Base-by-base conservation (phyloP, 305 asterid genomes). In the Caryopteris hybrid region DNA sequence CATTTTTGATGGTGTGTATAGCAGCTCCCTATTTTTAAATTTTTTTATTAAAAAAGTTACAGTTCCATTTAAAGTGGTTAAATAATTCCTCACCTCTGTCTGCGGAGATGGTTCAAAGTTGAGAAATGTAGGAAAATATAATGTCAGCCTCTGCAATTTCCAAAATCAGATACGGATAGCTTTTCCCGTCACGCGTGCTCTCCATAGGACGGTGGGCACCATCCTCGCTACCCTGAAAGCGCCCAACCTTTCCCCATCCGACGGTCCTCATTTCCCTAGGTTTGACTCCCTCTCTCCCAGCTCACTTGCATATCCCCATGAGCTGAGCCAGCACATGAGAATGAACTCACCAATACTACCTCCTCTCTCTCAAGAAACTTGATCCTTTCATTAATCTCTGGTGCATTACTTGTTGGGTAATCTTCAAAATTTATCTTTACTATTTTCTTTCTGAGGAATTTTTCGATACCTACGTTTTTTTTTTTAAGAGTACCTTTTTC, bases 151-250 rank as follows among this genome's bases (percentile, higher is more conserved):
- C 74, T 76, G 69, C 86, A 81, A 74, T 47, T 75, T 77, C 81
- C 86, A 11, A 79, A 62, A 71, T 64, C 61, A 73, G 91, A 71
- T 79, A 76, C 84, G 87, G 80, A 87, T 84, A 76, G 76, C 71
- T 80, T 78, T 78, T 39, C 57, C 33, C 73, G 48, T 82, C 91
- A 86, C 91, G 96, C 91, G 93, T 88, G 96, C 93, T 86, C 73
- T 66, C 17, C 29, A 88, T 88, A 94, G 67, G 38, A 86, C 88
- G 90, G 71, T 31, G 5, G 36, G 36, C 36, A 31, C 6, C 36
- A 31, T 0, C n/a, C n/a, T n/a, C n/a, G n/a, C n/a, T n/a, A n/a
- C n/a, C n/a, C n/a, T n/a, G 6, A 0, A 31, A 31, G 36, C 66
- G 75, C 59, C 54, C 42, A 67, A 33, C 60, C 77, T 64, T 71